Conservation (phyloP, 2,329 filamentous ascomycete species). For the Cercospora canescens region DNA sequence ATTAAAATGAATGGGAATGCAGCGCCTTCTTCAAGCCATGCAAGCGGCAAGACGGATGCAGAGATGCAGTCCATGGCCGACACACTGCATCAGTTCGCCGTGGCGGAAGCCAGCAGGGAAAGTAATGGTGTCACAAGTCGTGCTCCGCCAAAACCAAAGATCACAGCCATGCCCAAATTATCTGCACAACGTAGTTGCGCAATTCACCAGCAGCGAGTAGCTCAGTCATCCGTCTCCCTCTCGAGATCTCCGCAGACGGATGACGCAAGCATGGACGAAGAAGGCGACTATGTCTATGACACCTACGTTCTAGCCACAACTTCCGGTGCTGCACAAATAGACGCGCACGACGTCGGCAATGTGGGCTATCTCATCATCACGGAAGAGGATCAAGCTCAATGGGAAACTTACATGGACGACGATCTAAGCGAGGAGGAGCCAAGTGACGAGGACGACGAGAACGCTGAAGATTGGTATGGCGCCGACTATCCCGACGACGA, state of each 20-base stretch:
- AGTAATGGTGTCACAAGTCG: neutral
- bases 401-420: slow-evolving; percentile 58
- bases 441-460: slow-evolving; percentile 63
- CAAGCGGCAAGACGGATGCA: slow-evolving; percentile 1
- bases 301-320: slow-evolving; percentile 54
- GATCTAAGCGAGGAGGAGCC: slow-evolving; percentile 53
- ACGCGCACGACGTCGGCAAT: slow-evolving; percentile 32
- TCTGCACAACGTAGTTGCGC: slow-evolving; percentile 29
- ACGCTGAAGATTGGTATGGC: slow-evolving; percentile 75
- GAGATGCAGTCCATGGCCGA: slow-evolving; percentile 27
- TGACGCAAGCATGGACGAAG: slow-evolving; percentile 44
- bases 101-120: slow-evolving; percentile 27
- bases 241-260: slow-evolving; percentile 24
- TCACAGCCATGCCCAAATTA: slow-evolving; percentile 31
- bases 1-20: slow-evolving; percentile 10
- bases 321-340: slow-evolving; percentile 29
- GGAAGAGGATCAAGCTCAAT: slow-evolving; percentile 55
- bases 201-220: slow-evolving; percentile 25
- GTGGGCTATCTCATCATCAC: slow-evolving; percentile 52
- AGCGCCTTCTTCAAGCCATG: neutral
- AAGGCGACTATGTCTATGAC: slow-evolving; percentile 63
- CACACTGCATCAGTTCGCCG: slow-evolving; percentile 31
- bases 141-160: slow-evolving; percentile 18
- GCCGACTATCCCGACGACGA: slow-evolving; percentile 82
- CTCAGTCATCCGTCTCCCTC: slow-evolving; percentile 8